phyloP scores from a whole-genome alignment of 2,329 filamentous ascomycete genomes.

The Colletotrichum sp. region DNA sequence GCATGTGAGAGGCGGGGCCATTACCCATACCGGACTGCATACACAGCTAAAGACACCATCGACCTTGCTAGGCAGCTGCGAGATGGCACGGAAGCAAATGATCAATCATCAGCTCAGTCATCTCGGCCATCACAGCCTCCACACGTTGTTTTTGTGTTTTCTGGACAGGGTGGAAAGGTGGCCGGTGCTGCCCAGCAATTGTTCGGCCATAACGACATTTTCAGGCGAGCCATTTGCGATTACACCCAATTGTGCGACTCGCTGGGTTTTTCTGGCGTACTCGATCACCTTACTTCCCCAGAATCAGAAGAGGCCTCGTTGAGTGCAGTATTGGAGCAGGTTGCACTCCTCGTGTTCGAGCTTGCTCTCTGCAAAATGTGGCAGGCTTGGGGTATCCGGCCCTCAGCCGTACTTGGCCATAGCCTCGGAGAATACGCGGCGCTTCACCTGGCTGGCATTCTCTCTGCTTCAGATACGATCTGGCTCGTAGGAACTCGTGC shows the following conservation, averaged over 20 bases:
- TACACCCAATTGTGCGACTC: background rate
- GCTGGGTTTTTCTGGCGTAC: background rate
- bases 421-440: constrained; percentile 70
- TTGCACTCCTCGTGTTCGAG: constrained; percentile 41
- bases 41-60: background rate
- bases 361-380: constrained; percentile 48
- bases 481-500: constrained; percentile 3
- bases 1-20: background rate
- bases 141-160: background rate
- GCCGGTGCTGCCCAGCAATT: background rate
- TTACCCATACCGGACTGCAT: background rate
- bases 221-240: background rate
- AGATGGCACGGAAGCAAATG: background rate
- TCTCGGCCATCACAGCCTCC: background rate
- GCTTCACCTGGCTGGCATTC: constrained; percentile 63
- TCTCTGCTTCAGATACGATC: constrained; percentile 1
- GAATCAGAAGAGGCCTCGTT: background rate
- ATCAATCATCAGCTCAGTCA: background rate
- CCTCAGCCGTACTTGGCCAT: constrained; percentile 51
- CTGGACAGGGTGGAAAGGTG: background rate
- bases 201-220: background rate
- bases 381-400: constrained; percentile 41
- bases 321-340: constrained; percentile 30
- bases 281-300: background rate
- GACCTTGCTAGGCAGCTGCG: background rate